Evolutionary conservation across 2,329 filamentous ascomycete species (phyloP).

Genomic region (Trichoderma harzianum): DNA sequence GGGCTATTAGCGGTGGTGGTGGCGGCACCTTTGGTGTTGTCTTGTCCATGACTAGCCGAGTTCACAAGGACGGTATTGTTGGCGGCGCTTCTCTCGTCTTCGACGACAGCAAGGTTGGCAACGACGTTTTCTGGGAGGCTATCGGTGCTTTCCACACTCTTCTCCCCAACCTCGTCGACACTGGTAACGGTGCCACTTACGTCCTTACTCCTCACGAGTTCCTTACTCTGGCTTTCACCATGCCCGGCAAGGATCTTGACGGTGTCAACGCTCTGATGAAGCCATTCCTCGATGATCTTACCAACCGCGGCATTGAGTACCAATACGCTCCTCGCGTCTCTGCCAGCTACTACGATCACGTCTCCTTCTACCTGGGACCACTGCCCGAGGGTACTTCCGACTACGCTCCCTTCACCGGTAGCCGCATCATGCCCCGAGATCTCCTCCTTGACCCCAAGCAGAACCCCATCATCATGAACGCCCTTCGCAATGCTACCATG

Average conservation of each 20-base stretch:
- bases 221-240: not conserved
- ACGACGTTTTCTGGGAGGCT: not conserved
- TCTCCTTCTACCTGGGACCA: not conserved
- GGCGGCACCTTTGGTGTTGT: constrained; percentile 14
- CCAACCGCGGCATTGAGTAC: not conserved
- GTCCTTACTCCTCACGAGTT: not conserved
- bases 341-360: not conserved
- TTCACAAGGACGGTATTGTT: not conserved
- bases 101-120: not conserved
- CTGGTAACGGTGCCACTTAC: not conserved
- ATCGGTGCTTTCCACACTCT: not conserved
- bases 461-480: not conserved
- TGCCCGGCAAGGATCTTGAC: not conserved
- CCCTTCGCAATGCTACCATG: not conserved
- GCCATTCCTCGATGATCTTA: not conserved
- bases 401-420: not conserved
- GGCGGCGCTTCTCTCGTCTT: not conserved
- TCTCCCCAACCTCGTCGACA: not conserved
- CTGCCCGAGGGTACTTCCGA: not conserved
- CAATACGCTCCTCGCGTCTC: not conserved
- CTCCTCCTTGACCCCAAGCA: not conserved
- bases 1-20: not conserved
- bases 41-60: not conserved
- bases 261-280: not conserved
- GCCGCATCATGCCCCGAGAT: not conserved